A percentile compares a stretch with the other conserved stretches of the same genome.
These are phyloP conservation scores for Neolentinus lepideus DNA, from an alignment of 1,284 basidiomycete genomes.

Conservation along the genomic window DNA sequence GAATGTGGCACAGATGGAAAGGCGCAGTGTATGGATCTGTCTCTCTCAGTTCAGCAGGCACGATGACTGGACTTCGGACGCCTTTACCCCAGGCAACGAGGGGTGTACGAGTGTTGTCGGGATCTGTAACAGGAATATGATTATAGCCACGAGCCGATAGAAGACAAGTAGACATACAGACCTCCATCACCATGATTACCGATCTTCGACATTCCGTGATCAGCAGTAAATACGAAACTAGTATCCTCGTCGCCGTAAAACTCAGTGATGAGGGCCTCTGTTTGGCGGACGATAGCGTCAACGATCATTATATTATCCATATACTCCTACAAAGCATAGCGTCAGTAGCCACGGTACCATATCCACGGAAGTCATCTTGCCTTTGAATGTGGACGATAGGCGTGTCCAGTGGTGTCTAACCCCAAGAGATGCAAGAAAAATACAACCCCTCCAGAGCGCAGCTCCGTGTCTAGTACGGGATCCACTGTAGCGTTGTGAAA, in stretches of 20 bases:
- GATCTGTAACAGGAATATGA: slow-evolving; percentile 40
- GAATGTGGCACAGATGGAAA: slow-evolving; percentile 52
- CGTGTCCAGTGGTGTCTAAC: slow-evolving; percentile 84
- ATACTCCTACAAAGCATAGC: slow-evolving; percentile 57
- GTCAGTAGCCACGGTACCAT: not conserved
- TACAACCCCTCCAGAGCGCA: slow-evolving; percentile 55
- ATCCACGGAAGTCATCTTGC: slow-evolving; percentile 23
- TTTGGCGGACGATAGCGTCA: slow-evolving; percentile 67
- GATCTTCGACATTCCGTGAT: slow-evolving; percentile 87
- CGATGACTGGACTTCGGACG: slow-evolving; percentile 53
- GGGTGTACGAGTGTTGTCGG: slow-evolving; percentile 84
- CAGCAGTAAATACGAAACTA: slow-evolving; percentile 80
- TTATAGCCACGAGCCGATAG: slow-evolving; percentile 5
- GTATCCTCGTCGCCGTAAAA: slow-evolving; percentile 71
- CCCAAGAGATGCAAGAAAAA: slow-evolving; percentile 86
- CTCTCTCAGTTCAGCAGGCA: slow-evolving; percentile 38
- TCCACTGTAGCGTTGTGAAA: slow-evolving; percentile 58
- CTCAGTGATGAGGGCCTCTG: slow-evolving; percentile 54
- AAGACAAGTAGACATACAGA: slow-evolving; percentile 24
- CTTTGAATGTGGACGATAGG: slow-evolving; percentile 79
- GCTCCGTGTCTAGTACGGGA: slow-evolving; percentile 35
- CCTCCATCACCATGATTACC: slow-evolving; percentile 90
- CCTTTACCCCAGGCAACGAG: slow-evolving; percentile 83
- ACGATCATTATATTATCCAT: slow-evolving; percentile 82
- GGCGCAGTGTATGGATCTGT: slow-evolving; percentile 64